Percentiles rank a stretch among this genome's conserved stretches.
Evolutionary conservation across 108 stramenopile genomes (phyloP).

Genomic region (Pseudonitzschia multiseries): DNA sequence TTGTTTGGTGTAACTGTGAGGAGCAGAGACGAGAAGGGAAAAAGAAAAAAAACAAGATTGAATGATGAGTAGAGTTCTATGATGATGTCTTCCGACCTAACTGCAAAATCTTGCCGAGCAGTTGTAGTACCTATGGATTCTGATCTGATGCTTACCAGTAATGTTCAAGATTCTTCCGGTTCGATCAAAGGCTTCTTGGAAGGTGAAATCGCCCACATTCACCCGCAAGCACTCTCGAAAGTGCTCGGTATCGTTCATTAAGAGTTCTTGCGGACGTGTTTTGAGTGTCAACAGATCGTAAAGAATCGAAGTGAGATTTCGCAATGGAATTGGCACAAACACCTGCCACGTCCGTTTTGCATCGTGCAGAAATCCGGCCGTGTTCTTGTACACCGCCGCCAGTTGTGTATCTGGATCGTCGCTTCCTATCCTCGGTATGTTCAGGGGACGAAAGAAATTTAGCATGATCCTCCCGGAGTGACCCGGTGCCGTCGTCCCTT

Average conservation of each 20-base stretch:
- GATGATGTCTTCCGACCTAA: too few species aligned
- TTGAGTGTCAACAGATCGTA: slow-evolving; percentile 76
- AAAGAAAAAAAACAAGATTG: neutral
- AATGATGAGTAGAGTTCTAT: neutral
- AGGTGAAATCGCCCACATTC: slow-evolving; percentile 94
- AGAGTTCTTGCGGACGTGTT: slow-evolving; percentile 75
- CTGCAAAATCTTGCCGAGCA: too few species aligned
- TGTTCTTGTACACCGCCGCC: slow-evolving; percentile 42
- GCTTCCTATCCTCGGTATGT: slow-evolving; percentile 17
- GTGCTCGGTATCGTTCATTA: slow-evolving; percentile 93
- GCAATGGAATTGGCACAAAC: slow-evolving; percentile 67
- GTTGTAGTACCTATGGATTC: too few species aligned
- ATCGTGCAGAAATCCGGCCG: slow-evolving; percentile 64
- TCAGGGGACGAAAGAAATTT: slow-evolving; percentile 84
- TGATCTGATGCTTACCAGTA: slow-evolving; percentile 44
- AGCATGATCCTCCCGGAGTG: slow-evolving; percentile 78
- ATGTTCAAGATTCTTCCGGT: slow-evolving; percentile 99
- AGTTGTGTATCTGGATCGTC: slow-evolving; percentile 12
- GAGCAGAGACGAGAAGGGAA: neutral
- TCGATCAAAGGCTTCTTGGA: slow-evolving; percentile 97
- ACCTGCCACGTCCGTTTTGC: slow-evolving; percentile 71
- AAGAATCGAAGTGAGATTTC: slow-evolving; percentile 58
- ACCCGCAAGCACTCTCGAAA: slow-evolving; percentile 75
- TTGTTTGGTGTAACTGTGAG: slow-evolving; percentile 88
- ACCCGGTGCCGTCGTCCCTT: slow-evolving; percentile 79